phyloP scores from a whole-genome alignment of 2,329 filamentous ascomycete genomes.

The Beauveria scarabaeidicola region DNA sequence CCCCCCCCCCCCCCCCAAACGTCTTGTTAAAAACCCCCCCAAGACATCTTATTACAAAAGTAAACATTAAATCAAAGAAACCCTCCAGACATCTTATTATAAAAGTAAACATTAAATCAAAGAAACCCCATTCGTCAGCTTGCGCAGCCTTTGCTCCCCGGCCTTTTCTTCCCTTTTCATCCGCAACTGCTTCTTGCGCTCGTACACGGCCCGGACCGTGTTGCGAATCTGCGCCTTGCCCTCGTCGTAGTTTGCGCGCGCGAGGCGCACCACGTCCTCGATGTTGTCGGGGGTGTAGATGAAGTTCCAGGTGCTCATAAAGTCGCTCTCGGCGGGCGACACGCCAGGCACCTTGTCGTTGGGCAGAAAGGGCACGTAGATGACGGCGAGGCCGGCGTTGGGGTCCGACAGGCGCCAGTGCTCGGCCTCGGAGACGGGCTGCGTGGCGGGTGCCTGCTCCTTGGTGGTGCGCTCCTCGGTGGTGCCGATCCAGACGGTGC shows the following conservation, averaged over 20 bases:
- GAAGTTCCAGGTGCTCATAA: constrained; percentile 96
- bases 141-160: neutral
- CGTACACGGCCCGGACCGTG: constrained; percentile 81
- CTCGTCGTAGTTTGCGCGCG: constrained; percentile 78
- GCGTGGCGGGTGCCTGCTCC: constrained; percentile 42
- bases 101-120: neutral
- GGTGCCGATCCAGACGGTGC: constrained; percentile 89
- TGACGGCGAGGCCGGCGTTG: constrained; percentile 75
- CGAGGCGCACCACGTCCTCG: constrained; percentile 73
- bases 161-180: constrained; percentile 39
- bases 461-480: constrained; percentile 60
- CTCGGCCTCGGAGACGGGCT: constrained; percentile 51
- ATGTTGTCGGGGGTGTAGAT: constrained; percentile 88
- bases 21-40: too few relatives aligned
- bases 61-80: neutral
- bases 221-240: constrained; percentile 69
- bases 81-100: too few relatives aligned
- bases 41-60: neutral
- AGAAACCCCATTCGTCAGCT: neutral
- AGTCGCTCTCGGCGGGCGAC: constrained; percentile 76
- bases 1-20: too few relatives aligned
- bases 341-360: constrained; percentile 74
- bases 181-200: constrained; percentile 70
- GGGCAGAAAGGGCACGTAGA: constrained; percentile 83
- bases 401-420: constrained; percentile 61